Evolutionary conservation across 768 basidiomycete species (phyloP).

Genomic region (Nidularia sp.): DNA sequence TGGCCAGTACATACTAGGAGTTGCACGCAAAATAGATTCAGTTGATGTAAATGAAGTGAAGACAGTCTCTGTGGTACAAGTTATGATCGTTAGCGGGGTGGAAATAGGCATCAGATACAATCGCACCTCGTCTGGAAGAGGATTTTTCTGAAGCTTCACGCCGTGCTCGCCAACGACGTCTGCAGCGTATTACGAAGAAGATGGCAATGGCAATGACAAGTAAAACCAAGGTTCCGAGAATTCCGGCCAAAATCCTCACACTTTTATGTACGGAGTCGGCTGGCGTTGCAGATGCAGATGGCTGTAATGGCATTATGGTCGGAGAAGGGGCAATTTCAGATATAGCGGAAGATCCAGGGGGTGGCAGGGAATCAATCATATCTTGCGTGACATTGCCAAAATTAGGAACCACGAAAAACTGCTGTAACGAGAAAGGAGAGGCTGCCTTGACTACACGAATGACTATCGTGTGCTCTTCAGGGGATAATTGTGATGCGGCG

Average conservation of each 20-base stretch:
- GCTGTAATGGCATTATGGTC: neutral
- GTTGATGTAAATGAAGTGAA: constrained; percentile 30
- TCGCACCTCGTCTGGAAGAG: constrained; percentile 4
- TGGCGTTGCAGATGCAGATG: neutral
- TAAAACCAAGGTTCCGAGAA: constrained; percentile 18
- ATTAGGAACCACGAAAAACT: constrained; percentile 31
- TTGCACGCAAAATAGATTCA: constrained; percentile 27
- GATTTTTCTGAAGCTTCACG: neutral
- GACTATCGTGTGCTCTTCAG: constrained; percentile 27
- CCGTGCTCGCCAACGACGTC: constrained; percentile 1
- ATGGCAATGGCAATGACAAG: constrained; percentile 8
- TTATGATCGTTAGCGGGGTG: neutral
- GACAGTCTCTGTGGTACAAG: constrained; percentile 18
- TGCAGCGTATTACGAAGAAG: constrained; percentile 6
- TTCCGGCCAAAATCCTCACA: constrained; percentile 18
- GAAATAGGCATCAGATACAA: constrained; percentile 6
- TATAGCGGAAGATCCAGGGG: neutral
- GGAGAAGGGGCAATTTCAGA: neutral
- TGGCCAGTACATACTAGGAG: constrained; percentile 20
- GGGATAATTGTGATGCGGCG: constrained; percentile 19
- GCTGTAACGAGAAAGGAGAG: constrained; percentile 36
- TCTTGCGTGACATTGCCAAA: constrained; percentile 5
- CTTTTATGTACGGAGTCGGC: constrained; percentile 6
- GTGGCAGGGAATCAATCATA: constrained; percentile 6
- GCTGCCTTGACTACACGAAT: constrained; percentile 30